Evolutionary conservation across 176 grass and related monocot species (phyloP).

Genomic region (Rhipidocladum racemiflorum): DNA sequence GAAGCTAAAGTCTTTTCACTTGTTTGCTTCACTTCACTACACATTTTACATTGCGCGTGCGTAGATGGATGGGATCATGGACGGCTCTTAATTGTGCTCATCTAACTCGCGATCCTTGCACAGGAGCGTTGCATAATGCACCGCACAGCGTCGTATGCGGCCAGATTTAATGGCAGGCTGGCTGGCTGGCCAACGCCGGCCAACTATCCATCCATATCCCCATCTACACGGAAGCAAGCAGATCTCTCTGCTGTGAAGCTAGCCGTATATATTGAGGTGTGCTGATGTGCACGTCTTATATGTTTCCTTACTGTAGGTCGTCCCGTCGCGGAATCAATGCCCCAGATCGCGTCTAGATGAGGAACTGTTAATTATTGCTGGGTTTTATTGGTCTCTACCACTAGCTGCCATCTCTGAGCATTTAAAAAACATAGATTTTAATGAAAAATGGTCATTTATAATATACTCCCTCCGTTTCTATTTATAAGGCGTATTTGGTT

Average conservation of each 20-base stretch:
- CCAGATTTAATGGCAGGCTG: background rate
- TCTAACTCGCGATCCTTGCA: background rate
- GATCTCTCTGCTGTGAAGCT: background rate
- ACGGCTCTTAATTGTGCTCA: background rate
- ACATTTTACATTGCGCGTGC: background rate
- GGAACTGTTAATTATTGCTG: too few relatives aligned
- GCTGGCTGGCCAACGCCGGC: background rate
- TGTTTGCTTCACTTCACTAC: too few relatives aligned
- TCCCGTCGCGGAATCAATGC: background rate
- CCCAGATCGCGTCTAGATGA: background rate
- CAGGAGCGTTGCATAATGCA: background rate
- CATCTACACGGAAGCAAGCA: background rate
- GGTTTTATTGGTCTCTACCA: too few relatives aligned
- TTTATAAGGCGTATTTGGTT: too few relatives aligned
- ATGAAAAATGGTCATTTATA: too few relatives aligned
- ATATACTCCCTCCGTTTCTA: too few relatives aligned
- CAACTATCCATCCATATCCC: background rate
- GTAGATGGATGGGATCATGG: background rate
- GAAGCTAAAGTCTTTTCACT: too few relatives aligned
- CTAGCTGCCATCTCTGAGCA: too few relatives aligned
- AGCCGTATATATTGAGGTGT: background rate
- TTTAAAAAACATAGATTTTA: too few relatives aligned
- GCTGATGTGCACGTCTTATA: background rate
- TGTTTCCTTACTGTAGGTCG: background rate
- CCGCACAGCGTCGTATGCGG: background rate